Evolutionary conservation across 768 basidiomycete species (phyloP), one percentile per base, ranked within the genome.

Genomic region (Suillus subalutaceus): DNA sequence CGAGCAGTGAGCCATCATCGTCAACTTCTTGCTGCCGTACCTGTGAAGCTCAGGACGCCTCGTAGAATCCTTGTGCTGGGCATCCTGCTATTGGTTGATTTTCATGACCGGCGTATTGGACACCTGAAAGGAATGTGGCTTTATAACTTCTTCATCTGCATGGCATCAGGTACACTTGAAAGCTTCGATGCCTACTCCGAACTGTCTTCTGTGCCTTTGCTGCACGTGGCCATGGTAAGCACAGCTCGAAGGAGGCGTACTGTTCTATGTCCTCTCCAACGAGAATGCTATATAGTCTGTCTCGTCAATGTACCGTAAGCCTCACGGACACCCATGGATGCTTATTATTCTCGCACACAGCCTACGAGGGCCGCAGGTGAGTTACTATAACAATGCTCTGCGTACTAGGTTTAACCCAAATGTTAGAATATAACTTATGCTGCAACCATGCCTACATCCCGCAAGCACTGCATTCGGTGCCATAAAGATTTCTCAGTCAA

Each of bases 151-250:
- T 56, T 56, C 55, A 56, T 56, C 32, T 20, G 55, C 55, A 35
- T 9, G 32, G 4, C 10, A 56, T 13, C 55, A 35, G 55, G 55
- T 32, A 56, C 55, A 56, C 55, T 35, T 35, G 20, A 56, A 35
- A 56, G 32, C 55, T 56, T 56, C 55, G 32, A 56, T 56, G 32
- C 55, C 55, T 56, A 56, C 55, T 56, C 32, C 32, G 10, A 56
- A 12, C 20, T 56, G 18, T 35, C 55, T 56, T 56, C 55, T 56
- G 55, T 56, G 55, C 55, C 55, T 56, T 56, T 56, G 55, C 55
- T 56, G 55, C 55, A 56, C 55, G 55, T 56, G 55, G 32, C 55
- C 18, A 56, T 35, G 18, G 32, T 20, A n/a, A 56, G 55, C 32
- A 20, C 32, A 56, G 18, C 18, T 55, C 53, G 30, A 55, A 56